Conservation (phyloP, 1,139 yeast species). For the Kodamaea sp. region DNA sequence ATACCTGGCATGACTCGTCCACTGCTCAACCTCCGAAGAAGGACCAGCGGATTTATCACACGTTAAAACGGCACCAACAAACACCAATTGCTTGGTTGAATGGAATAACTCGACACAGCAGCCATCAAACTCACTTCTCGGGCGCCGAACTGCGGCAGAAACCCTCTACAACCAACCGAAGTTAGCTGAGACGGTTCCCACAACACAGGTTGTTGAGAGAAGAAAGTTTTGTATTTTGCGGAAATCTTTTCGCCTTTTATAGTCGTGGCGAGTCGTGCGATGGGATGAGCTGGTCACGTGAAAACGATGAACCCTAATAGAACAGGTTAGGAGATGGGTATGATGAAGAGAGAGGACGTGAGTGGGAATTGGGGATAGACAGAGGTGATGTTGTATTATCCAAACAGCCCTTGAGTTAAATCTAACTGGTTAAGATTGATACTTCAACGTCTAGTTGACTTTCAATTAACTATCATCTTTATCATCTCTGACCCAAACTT, state of each 20-base stretch:
- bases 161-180: conserved; percentile 41
- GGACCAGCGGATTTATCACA: conserved; percentile 42
- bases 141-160: conserved; percentile 68
- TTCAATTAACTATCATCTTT: no score
- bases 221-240: conserved; percentile 10
- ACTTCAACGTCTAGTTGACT: no score
- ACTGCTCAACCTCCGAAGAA: conserved; percentile 59
- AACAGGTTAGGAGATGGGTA: no score
- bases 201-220: conserved; percentile 52
- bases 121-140: conserved; percentile 55
- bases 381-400: no score
- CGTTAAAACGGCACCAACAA: conserved; percentile 28
- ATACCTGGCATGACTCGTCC: conserved; percentile 23
- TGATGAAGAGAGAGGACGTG: no score
- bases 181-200: conserved; percentile 43
- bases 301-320: no score
- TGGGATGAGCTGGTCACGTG: no score
- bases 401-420: no score
- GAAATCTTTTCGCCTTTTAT: conserved; percentile 2
- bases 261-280: no score
- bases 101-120: conserved; percentile 15
- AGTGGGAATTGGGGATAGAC: no score
- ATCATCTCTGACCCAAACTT: no score
- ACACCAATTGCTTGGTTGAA: conserved; percentile 24
- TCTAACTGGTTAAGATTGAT: no score